Evolutionary conservation across 1,139 yeast genomes (phyloP), one percentile per base, ranked within the genome.

Genomic region (Oligophagozyma castellii): DNA sequence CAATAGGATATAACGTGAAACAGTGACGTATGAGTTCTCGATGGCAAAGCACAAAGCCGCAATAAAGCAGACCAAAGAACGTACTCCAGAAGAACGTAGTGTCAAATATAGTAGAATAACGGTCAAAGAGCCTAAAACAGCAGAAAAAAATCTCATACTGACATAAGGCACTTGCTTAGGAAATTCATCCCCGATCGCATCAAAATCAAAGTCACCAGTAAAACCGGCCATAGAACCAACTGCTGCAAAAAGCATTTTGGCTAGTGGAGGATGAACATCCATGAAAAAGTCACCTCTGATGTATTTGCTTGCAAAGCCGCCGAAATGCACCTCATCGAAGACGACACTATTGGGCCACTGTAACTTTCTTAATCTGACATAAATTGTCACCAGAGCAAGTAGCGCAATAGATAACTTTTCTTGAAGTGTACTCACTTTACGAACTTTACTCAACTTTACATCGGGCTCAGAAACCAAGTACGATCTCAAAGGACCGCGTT

Each of bases 181-280:
- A 54, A 53, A 75, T 15, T 42, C 58, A 35, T 67, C 73, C 37
- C 93, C 94, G 46, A 84, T 84, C 29, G 62, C 62, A 40, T 67
- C 70, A 51, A 84, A 83, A 34, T 60, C 66, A 47, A 81, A 81
- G 43, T 70, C 73, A 29, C 93, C 93, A 29, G 67, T 67, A 56
- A 73, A 83, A 0, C 93, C 93, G 29, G 77, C 83, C 18, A 78
- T 39, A 26, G 67, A 56, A 1, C 71, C 86, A 26, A 80, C 71
- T 23, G 78, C 81, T 2, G 93, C 94, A 56, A 70, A 79, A 33
- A 84, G 57, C 80, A 84, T 73, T 56, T 83, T 83, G 28, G 94
- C 93, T 48, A 83, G 65, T 4, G 95, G 95, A 16, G 95, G 95
- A 53, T 84, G 95, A 32, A 83, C 94, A 56, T 84, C 95, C 80